These are phyloP conservation scores for Paramecium sexaurelia DNA, from an alignment of 73 alveolate species.

Conservation along the genomic window DNA sequence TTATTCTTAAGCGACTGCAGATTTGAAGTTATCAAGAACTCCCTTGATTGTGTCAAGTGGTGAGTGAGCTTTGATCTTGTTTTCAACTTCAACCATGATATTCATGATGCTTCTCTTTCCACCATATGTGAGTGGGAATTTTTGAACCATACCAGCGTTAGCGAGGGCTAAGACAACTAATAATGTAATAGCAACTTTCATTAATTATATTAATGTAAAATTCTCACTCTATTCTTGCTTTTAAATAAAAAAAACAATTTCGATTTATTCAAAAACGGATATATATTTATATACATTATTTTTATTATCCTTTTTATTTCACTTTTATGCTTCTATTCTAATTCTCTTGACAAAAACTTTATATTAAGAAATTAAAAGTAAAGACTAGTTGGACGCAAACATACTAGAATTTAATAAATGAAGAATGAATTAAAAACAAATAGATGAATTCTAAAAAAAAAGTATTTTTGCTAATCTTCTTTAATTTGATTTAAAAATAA, in stretches of 20 bases:
- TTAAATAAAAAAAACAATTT: neutral
- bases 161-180: conserved; percentile 52
- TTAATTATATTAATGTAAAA: neutral
- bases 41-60: conserved; percentile 60
- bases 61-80: conserved; percentile 26
- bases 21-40: conserved; percentile 36
- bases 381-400: too few species aligned
- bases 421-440: too few species aligned
- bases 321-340: too few species aligned
- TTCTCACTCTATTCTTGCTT: neutral
- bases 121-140: conserved; percentile 33
- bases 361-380: too few species aligned
- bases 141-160: conserved; percentile 36
- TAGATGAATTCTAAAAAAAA: too few species aligned
- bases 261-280: neutral
- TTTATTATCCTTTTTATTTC: neutral
- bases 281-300: neutral
- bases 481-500: too few species aligned
- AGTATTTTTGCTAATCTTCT: too few species aligned
- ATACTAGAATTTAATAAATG: too few species aligned
- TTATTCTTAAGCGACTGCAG: conserved; percentile 48
- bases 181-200: conserved; percentile 21
- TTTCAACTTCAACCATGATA: conserved; percentile 55
- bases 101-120: conserved; percentile 59
- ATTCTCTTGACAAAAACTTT: too few species aligned